Conservation (phyloP, 169 alveolate species). For the Babesia bigemina region DNA sequence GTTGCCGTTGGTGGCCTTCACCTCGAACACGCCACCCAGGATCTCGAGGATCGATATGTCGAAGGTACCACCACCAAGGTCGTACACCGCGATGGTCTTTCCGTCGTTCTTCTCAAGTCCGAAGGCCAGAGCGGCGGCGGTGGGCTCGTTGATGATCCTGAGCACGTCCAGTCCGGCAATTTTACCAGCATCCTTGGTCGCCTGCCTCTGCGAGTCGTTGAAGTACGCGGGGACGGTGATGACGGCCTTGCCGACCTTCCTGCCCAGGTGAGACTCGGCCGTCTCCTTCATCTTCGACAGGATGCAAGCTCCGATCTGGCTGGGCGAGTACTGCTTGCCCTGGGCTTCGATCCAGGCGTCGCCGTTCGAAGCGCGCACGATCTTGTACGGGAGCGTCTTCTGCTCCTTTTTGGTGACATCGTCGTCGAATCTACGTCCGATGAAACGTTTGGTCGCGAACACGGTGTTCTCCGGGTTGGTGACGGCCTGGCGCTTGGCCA, state of each 20-base stretch:
- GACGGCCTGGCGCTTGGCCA: slow-evolving; percentile 96
- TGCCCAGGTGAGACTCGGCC: slow-evolving; percentile 95
- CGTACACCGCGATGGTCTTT: slow-evolving; percentile 89
- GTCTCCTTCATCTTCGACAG: slow-evolving; percentile 95
- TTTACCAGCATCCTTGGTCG: slow-evolving; percentile 96
- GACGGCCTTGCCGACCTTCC: slow-evolving; percentile 93
- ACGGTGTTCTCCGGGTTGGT: slow-evolving; percentile 96
- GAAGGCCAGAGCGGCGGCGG: slow-evolving; percentile 99
- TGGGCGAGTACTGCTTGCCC: slow-evolving; percentile 94
- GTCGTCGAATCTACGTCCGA: slow-evolving; percentile 95
- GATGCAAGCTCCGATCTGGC: slow-evolving; percentile 96
- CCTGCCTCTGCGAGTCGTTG: slow-evolving; percentile 95
- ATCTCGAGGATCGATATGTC: slow-evolving; percentile 97
- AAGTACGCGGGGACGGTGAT: slow-evolving; percentile 96
- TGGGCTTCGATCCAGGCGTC: slow-evolving; percentile 98
- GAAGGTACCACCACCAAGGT: slow-evolving; percentile 97
- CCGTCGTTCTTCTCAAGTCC: slow-evolving; percentile 97
- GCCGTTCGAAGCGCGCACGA: slow-evolving; percentile 94
- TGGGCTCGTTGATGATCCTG: slow-evolving; percentile 99
- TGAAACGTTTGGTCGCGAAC: slow-evolving; percentile 94
- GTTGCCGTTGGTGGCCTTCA: slow-evolving; percentile 98
- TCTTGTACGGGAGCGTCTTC: slow-evolving; percentile 94
- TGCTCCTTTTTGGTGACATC: slow-evolving; percentile 96
- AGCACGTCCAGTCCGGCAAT: slow-evolving; percentile 93
- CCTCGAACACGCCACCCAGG: slow-evolving; percentile 98